Evolutionary conservation across 441 rosid species (phyloP).

Genomic region (Melastoma candidum): DNA sequence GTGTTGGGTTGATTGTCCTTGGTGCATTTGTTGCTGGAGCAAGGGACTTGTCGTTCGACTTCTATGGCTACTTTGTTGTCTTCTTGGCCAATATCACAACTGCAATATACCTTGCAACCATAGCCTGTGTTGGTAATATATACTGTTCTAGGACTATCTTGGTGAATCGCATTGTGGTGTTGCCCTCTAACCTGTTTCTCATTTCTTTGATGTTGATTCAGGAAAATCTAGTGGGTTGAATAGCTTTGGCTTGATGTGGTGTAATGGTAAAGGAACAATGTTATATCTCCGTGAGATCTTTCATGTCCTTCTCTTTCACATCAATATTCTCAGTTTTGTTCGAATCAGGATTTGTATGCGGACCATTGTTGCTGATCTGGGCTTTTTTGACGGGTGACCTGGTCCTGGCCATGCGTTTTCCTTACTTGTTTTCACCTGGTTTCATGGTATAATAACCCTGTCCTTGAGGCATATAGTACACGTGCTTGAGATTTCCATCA

Average conservation of each 20-base stretch:
- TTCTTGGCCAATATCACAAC: conserved; percentile 79
- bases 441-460: conserved; percentile 49
- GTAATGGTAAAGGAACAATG: conserved; percentile 55
- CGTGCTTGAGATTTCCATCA: too few relatives aligned
- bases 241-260: conserved; percentile 99
- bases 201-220: conserved; percentile 22
- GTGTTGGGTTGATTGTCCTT: conserved; percentile 82
- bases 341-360: conserved; percentile 59
- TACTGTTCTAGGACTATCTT: conserved; percentile 6
- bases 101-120: conserved; percentile 85
- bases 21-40: conserved; percentile 96
- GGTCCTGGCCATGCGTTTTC: conserved; percentile 50
- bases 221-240: conserved; percentile 95
- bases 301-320: background rate
- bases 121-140: conserved; percentile 69
- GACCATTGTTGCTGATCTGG: conserved; percentile 76
- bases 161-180: conserved; percentile 6
- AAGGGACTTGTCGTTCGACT: conserved; percentile 88
- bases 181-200: conserved; percentile 9
- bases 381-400: conserved; percentile 71
- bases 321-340: conserved; percentile 18
- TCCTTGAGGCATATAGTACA: too few relatives aligned
- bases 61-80: conserved; percentile 79
- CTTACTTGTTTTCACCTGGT: conserved; percentile 54
- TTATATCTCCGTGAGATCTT: conserved; percentile 1